These are phyloP conservation scores for Backusella parvicylindrica DNA, from an alignment of 192 early-diverging fungal species.

Conservation along the genomic window DNA sequence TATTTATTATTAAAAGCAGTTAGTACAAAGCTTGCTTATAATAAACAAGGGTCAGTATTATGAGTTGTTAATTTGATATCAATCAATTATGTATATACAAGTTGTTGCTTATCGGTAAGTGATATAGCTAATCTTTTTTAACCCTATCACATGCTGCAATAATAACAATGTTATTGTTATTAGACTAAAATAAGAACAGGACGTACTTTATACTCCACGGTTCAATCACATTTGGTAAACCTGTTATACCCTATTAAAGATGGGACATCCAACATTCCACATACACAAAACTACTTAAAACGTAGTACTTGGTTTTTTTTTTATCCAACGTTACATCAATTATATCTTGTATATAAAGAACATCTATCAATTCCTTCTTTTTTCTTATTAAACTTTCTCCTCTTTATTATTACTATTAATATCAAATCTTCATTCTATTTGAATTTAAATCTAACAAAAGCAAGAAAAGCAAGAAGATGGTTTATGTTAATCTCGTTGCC, in stretches of 20 bases:
- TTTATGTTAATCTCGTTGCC: not conserved
- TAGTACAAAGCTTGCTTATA: not conserved
- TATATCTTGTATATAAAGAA: not conserved
- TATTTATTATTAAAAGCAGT: not conserved
- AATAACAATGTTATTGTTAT: not conserved
- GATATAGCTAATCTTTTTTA: not conserved
- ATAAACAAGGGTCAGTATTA: not conserved
- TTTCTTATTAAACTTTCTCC: not conserved
- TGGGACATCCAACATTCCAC: not conserved
- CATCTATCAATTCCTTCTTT: not conserved
- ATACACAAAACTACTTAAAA: not conserved
- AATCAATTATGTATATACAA: not conserved
- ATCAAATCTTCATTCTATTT: not conserved
- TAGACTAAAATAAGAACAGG: not conserved
- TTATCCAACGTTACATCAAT: not conserved
- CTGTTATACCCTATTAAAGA: not conserved
- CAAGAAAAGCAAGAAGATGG: not conserved
- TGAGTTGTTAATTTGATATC: not conserved
- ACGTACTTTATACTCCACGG: not conserved
- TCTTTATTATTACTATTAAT: not conserved
- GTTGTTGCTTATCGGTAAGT: not conserved
- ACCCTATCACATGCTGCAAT: not conserved
- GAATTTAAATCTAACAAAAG: not conserved
- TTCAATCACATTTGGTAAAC: not conserved
- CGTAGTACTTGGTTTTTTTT: not conserved